These are phyloP conservation scores for Entrophospora sp. DNA, from an alignment of 192 early-diverging fungal genomes.

Conservation along the genomic window DNA sequence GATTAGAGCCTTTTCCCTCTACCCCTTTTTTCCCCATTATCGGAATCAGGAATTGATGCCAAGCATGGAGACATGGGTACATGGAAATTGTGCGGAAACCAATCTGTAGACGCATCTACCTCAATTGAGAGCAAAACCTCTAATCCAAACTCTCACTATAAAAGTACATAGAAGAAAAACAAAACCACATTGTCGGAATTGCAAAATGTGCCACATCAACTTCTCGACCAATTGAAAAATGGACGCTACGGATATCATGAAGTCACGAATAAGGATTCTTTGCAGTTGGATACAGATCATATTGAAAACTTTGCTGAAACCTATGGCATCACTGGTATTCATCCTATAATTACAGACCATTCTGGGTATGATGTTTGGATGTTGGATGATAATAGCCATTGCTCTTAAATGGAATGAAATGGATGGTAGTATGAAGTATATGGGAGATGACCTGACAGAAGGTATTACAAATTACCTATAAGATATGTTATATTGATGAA, in stretches of 20 bases:
- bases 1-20: not conserved
- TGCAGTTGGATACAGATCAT: not conserved
- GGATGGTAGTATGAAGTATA: too few relatives aligned
- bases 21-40: not conserved
- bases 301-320: not conserved
- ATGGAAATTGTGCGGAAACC: not conserved
- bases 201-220: not conserved
- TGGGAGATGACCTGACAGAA: not conserved
- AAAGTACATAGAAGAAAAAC: not conserved
- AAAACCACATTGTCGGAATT: not conserved
- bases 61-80: not conserved
- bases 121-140: not conserved
- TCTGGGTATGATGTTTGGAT: not conserved
- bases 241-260: not conserved
- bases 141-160: not conserved
- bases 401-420: not conserved
- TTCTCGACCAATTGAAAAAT: not conserved
- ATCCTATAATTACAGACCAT: not conserved
- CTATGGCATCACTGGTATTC: not conserved
- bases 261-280: not conserved
- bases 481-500: not conserved
- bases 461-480: not conserved
- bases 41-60: not conserved
- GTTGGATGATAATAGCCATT: not conserved
- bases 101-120: not conserved